Evolutionary conservation across 768 basidiomycete species (phyloP), one percentile per base, ranked within the genome.

Genomic region (Agaricus blazei): DNA sequence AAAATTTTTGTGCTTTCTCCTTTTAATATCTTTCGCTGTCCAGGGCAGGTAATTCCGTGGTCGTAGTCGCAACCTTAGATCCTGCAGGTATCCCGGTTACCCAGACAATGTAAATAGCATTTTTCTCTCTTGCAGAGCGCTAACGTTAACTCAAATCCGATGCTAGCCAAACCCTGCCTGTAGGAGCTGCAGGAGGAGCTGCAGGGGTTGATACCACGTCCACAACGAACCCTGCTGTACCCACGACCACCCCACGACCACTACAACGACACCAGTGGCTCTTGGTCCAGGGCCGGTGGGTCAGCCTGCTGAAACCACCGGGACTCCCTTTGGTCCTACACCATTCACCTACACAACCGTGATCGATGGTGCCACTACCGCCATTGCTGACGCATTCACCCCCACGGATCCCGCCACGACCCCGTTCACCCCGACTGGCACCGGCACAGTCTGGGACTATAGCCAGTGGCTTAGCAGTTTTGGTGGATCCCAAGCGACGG

Each of bases 301-400:
- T 6, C 76, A 79, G 59, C 82, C 83, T 24, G 72, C 63, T 2
- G 29, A 77, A 4, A 71, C 68, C 26, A 67, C 65, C 2, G 66
- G 60, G 23, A 63, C 68, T 2, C 71, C 80, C 31, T 75, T 76
- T 5, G 80, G 75, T 2, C 74, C 75, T 28, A 82, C 77, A 0
- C 78, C 78, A 0, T 83, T 72, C 62, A 65, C 65, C 1, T 82
- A 81, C 58, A 81, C 79, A 29, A 83, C 81, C 0, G 70, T 75
- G 37, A 60, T 76, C 27, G 60, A 65, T 51, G 75, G 75, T 27
- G 70, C 67, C 26, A 70, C 72, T 2, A 65, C 56, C 11, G 65
- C 62, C 5, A 26, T 75, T n/a, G 59, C 61, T 6, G 75, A 71
- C 51, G 66, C 59, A 19, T 78, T 77, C 58, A 73, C 69, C 6